Evolutionary conservation across 352 stramenopile genomes (phyloP), one percentile per base, ranked within the genome.

Genomic region (Phytophthora rubi): DNA sequence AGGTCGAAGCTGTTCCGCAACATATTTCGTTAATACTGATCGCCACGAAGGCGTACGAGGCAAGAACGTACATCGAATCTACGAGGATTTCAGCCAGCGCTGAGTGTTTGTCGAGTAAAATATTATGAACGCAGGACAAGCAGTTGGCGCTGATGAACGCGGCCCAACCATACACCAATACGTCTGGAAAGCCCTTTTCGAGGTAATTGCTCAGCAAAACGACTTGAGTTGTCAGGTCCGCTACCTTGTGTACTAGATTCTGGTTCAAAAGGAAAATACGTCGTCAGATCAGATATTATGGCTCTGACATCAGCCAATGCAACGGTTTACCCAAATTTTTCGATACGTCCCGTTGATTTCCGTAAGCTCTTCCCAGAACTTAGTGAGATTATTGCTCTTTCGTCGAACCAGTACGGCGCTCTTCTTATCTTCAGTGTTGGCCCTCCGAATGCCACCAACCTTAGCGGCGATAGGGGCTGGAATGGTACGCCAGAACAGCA

Each of bases 251-350:
- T 3, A 54, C 60, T 16, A 83, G 21, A 37, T 78, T 83, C 82
- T 90, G 42, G 3, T 51, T 30, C 23, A 58, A n/a, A 62, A 32
- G n/a, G 4, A 33, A 28, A 53, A 21, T 7, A 39, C 21, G 66
- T 52, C 6, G 66, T 59, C 6, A 71, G n/a, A 62, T 16, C 44
- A 51, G 16, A 23, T 39, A 18, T n/a, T 10, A 63, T 32, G 49
- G 32, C 2, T 59, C 15, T 30, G 55, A 9, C 15, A 30, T n/a
- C 10, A 55, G 39, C 35, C 13, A 18, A 49, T 30, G 49, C 3
- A 6, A 16, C 15, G 32, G 52, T 68, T 33, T 68, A 87, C 80
- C 77, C 80, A 87, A 48, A 75, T 71, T 47, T 87, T 87, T 16
- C 80, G 69, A 23, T 82, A 72, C 16, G 48, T 53, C 4, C 80